Evolutionary conservation across 2,329 filamentous ascomycete species (phyloP).

Genomic region (Fusarium beomiforme): DNA sequence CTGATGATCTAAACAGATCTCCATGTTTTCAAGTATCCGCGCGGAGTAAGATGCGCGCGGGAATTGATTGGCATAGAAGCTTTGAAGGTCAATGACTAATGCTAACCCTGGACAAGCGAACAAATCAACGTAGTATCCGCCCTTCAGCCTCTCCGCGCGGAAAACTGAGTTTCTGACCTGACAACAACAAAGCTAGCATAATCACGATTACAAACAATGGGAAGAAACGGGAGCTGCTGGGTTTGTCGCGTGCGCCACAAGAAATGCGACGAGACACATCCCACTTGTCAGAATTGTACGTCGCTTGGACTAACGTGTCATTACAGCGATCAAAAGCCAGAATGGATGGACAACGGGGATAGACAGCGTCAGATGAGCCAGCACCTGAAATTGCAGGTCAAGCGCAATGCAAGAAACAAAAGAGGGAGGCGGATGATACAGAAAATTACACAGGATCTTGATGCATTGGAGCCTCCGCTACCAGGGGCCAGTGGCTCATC

Average conservation of each 20-base stretch:
- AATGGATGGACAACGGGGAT: slow-evolving; percentile 57
- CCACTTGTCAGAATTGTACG: slow-evolving; percentile 46
- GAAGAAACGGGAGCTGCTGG: slow-evolving; percentile 15
- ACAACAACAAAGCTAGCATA: neutral
- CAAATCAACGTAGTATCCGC: neutral
- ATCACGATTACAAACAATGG: neutral
- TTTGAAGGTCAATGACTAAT: neutral
- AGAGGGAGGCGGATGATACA: slow-evolving; percentile 45
- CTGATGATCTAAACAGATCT: neutral
- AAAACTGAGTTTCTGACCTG: neutral
- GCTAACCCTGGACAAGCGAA: no score
- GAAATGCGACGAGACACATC: slow-evolving; percentile 14
- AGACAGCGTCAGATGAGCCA: slow-evolving; percentile 39
- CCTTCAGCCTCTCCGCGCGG: neutral
- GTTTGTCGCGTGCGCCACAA: slow-evolving; percentile 24
- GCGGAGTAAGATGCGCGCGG: neutral
- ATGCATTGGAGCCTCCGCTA: neutral
- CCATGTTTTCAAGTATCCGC: neutral
- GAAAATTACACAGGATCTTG: neutral
- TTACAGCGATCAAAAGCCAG: slow-evolving; percentile 55
- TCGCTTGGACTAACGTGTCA: slow-evolving; percentile 60
- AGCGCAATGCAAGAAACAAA: slow-evolving; percentile 32
- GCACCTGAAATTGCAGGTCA: slow-evolving; percentile 39
- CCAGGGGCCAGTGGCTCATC: accelerated
- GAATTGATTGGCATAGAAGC: neutral